A percentile compares a stretch with the other conserved stretches of the same genome.
Evolutionary conservation across 768 basidiomycete genomes (phyloP).

Genomic region (Tricholoma sp.): DNA sequence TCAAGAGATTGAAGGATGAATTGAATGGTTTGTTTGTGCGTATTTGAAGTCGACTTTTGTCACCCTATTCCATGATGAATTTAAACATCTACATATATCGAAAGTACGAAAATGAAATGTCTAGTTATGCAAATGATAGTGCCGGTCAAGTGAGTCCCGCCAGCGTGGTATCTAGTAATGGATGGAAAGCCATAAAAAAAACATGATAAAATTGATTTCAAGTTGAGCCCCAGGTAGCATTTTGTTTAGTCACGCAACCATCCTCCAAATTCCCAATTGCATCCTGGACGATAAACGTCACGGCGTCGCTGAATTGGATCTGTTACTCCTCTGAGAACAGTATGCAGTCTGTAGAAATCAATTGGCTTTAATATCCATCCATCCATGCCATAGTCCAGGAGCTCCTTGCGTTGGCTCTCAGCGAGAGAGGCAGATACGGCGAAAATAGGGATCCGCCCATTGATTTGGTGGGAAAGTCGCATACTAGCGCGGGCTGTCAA

Average conservation of each 20-base stretch:
- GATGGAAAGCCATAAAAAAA: too few relatives aligned
- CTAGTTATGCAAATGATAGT: too few relatives aligned
- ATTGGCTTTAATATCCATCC: constrained; percentile 86
- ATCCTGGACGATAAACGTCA: constrained; percentile 48
- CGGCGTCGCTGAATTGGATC: constrained; percentile 43
- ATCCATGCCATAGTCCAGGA: constrained; percentile 57
- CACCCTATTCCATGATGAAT: too few relatives aligned
- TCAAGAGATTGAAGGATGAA: background rate
- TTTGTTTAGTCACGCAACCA: constrained; percentile 35
- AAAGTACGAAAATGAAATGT: too few relatives aligned
- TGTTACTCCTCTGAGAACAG: constrained; percentile 54
- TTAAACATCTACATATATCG: too few relatives aligned
- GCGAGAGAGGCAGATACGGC: constrained; percentile 74
- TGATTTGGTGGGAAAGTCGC: constrained; percentile 42
- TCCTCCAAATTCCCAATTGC: constrained; percentile 59
- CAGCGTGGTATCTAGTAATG: too few relatives aligned
- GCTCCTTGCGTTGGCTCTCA: constrained; percentile 50
- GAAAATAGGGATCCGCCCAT: constrained; percentile 72
- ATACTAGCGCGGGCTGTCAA: constrained; percentile 3
- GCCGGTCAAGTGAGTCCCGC: too few relatives aligned
- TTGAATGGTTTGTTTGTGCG: background rate
- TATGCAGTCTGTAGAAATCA: constrained; percentile 62
- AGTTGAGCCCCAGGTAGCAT: too few relatives aligned
- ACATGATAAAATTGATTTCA: too few relatives aligned
- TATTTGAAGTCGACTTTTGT: background rate